Percentiles rank a stretch among this genome's conserved stretches.
Evolutionary conservation across 1,139 yeast genomes (phyloP).

Genomic region (Candida tropicalis): DNA sequence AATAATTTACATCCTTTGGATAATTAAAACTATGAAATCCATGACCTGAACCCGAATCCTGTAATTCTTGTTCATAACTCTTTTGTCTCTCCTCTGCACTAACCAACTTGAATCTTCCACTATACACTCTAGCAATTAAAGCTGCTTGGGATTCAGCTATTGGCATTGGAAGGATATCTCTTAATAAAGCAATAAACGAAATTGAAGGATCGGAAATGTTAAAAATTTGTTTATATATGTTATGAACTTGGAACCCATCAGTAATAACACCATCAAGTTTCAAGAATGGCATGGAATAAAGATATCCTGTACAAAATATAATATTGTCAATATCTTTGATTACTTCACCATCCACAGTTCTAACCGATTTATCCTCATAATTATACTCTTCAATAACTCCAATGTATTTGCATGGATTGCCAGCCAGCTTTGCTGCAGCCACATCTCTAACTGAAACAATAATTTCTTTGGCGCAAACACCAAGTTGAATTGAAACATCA

Average conservation of each 20-base stretch:
- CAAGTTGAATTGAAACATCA: slow-evolving; percentile 48
- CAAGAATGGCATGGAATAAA: slow-evolving; percentile 46
- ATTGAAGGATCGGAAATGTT: slow-evolving; percentile 48
- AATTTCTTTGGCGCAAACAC: slow-evolving; percentile 41
- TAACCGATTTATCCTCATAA: slow-evolving; percentile 26
- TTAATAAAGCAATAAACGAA: slow-evolving; percentile 39
- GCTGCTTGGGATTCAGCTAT: slow-evolving; percentile 50
- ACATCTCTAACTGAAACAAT: slow-evolving; percentile 35
- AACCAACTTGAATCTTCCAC: slow-evolving; percentile 45
- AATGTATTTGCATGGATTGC: slow-evolving; percentile 22
- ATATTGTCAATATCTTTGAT: slow-evolving; percentile 37
- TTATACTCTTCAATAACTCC: slow-evolving; percentile 35
- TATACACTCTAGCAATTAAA: slow-evolving; percentile 42
- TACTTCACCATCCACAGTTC: slow-evolving; percentile 28
- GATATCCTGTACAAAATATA: slow-evolving; percentile 53
- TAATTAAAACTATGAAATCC: slow-evolving; percentile 30
- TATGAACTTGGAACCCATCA: slow-evolving; percentile 34
- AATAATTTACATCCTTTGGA: slow-evolving; percentile 36
- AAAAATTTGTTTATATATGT: slow-evolving; percentile 47
- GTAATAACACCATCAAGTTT: slow-evolving; percentile 25
- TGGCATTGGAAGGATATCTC: slow-evolving; percentile 50
- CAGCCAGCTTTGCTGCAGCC: slow-evolving; percentile 17
- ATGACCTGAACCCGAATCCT: slow-evolving; percentile 26
- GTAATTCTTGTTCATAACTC: slow-evolving; percentile 23
- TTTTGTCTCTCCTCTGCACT: slow-evolving; percentile 30